Conservation (phyloP, 2,329 filamentous ascomycete genomes). For the Eutypa lata region DNA sequence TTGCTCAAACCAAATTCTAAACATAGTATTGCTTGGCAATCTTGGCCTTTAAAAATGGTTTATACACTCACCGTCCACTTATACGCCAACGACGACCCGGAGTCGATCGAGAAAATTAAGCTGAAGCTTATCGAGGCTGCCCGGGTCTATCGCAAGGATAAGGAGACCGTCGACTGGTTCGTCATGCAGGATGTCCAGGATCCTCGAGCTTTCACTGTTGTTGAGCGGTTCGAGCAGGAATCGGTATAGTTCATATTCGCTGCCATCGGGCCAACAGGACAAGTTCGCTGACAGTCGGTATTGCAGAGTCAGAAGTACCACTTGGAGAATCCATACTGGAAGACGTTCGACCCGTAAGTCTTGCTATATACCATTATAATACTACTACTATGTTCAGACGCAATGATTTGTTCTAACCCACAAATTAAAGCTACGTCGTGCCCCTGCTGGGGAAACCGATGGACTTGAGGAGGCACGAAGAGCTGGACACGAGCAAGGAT, state of each 20-base stretch:
- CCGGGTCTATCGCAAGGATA: slow-evolving; percentile 67
- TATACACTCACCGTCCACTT: slow-evolving; percentile 69
- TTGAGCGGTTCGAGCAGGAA: slow-evolving; percentile 70
- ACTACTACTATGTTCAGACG: no score
- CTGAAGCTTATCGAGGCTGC: slow-evolving; percentile 75
- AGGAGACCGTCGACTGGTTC: slow-evolving; percentile 69
- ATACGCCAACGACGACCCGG: slow-evolving; percentile 64
- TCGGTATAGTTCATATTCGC: no score
- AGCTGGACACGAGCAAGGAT: slow-evolving; percentile 41
- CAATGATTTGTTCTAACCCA: not conserved
- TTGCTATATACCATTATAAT: no score
- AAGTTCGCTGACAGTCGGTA: no score
- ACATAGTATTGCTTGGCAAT: not conserved
- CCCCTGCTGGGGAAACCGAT: slow-evolving; percentile 66
- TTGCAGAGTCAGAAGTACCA: slow-evolving; percentile 57
- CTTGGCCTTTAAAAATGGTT: slow-evolving; percentile 47
- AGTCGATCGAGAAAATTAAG: slow-evolving; percentile 63
- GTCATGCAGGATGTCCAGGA: slow-evolving; percentile 74
- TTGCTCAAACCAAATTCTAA: no score
- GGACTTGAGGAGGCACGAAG: slow-evolving; percentile 66
- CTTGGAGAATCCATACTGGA: slow-evolving; percentile 69
- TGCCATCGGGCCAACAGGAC: no score
- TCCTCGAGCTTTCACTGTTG: slow-evolving; percentile 68
- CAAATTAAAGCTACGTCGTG: slow-evolving; percentile 51
- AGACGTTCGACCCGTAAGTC: slow-evolving; percentile 63